These are phyloP conservation scores for Marasmius sp. DNA, from an alignment of 1,284 basidiomycete genomes.

Conservation along the genomic window DNA sequence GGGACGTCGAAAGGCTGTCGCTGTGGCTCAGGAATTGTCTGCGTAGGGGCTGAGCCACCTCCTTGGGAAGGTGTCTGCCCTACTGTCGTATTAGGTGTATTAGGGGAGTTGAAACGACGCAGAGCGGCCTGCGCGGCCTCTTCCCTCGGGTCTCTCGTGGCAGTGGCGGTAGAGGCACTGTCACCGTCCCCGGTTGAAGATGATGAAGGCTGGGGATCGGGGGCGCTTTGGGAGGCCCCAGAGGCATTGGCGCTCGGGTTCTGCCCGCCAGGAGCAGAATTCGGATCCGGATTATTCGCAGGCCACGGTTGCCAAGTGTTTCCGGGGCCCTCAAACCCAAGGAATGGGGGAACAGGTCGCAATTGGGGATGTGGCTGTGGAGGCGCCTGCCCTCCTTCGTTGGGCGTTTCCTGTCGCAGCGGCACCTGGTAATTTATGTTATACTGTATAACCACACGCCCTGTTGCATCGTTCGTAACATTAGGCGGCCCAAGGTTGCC, in stretches of 20 bases:
- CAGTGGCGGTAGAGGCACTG: slow-evolving; percentile 17
- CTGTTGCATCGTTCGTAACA: slow-evolving; percentile 25
- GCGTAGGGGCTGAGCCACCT: slow-evolving; percentile 1
- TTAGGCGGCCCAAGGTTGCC: slow-evolving; percentile 17
- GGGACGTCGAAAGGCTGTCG: slow-evolving; percentile 34
- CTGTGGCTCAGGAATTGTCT: neutral
- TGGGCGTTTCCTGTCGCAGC: slow-evolving; percentile 25
- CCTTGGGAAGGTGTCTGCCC: neutral
- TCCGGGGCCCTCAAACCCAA: slow-evolving; percentile 62
- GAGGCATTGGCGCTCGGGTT: neutral
- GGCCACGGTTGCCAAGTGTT: slow-evolving; percentile 66
- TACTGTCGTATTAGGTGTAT: slow-evolving; percentile 8
- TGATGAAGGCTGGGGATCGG: neutral
- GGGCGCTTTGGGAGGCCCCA: neutral
- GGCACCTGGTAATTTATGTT: slow-evolving; percentile 53
- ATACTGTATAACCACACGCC: slow-evolving; percentile 52
- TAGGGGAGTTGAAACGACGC: slow-evolving; percentile 28
- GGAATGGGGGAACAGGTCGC: slow-evolving; percentile 43
- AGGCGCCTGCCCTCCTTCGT: slow-evolving; percentile 27
- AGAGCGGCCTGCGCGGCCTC: slow-evolving; percentile 47
- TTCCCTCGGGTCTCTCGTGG: slow-evolving; percentile 31
- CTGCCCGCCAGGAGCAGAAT: neutral
- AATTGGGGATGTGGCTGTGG: slow-evolving; percentile 18
- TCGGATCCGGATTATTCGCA: slow-evolving; percentile 14
- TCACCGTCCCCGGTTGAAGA: neutral